phyloP scores from a whole-genome alignment of 1,139 yeast genomes.

The Pichia inconspicua region DNA sequence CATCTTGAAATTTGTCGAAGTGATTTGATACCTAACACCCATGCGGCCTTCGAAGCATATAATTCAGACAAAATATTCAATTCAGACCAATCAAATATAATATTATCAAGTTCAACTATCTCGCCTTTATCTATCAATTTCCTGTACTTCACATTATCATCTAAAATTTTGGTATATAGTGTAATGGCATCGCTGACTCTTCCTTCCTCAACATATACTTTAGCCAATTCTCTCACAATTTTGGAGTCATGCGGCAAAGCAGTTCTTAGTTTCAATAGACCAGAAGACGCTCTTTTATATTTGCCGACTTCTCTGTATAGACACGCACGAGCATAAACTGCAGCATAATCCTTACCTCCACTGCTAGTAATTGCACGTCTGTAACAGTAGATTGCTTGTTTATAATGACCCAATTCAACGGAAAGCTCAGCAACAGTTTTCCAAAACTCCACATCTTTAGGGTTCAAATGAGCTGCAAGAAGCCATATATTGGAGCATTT shows the following conservation, averaged over 20 bases:
- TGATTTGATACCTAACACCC: slow-evolving; percentile 53
- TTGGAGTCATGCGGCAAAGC: slow-evolving; percentile 55
- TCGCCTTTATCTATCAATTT: slow-evolving; percentile 19
- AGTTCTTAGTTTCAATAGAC: slow-evolving; percentile 55
- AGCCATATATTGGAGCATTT: slow-evolving; percentile 79
- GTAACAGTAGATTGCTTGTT: slow-evolving; percentile 81
- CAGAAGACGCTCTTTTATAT: slow-evolving; percentile 66
- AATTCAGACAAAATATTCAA: slow-evolving; percentile 77
- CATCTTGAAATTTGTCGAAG: slow-evolving; percentile 73
- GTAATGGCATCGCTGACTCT: slow-evolving; percentile 75
- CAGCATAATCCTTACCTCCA: slow-evolving; percentile 42
- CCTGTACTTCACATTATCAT: slow-evolving; percentile 39
- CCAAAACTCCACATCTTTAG: slow-evolving; percentile 79
- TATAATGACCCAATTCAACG: slow-evolving; percentile 57
- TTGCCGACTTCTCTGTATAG: slow-evolving; percentile 60
- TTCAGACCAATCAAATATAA: slow-evolving; percentile 75
- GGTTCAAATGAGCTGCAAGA: slow-evolving; percentile 74
- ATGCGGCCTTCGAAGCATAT: slow-evolving; percentile 59
- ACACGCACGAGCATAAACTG: slow-evolving; percentile 52
- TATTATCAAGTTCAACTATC: slow-evolving; percentile 22
- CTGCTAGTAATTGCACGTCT: slow-evolving; percentile 62
- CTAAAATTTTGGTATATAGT: slow-evolving; percentile 61
- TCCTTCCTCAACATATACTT: slow-evolving; percentile 67
- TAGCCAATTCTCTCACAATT: slow-evolving; percentile 66
- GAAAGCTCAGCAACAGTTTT: slow-evolving; percentile 73